Conservation (phyloP, 2,329 filamentous ascomycete genomes). For the Ophiostoma quercus region DNA sequence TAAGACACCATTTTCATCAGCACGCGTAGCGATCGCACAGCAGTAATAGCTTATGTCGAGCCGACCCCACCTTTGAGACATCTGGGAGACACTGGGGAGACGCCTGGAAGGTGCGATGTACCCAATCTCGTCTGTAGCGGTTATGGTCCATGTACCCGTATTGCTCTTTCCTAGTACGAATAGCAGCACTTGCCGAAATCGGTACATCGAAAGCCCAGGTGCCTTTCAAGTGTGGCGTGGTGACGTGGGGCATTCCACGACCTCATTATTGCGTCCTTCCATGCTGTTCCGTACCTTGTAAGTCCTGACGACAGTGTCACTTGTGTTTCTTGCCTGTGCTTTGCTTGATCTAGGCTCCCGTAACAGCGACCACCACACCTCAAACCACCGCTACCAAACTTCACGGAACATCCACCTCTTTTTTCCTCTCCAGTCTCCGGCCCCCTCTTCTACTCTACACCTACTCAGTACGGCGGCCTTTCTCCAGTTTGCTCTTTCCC, state of each 20-base stretch:
- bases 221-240: not conserved
- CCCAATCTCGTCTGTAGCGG: not conserved
- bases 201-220: not conserved
- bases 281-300: not conserved
- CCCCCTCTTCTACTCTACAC: not conserved
- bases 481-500: not conserved
- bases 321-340: too few species aligned
- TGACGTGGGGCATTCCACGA: slow-evolving; percentile 8
- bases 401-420: not conserved
- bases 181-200: not conserved
- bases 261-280: not conserved
- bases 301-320: not conserved
- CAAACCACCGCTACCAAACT: not conserved
- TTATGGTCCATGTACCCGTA: not conserved
- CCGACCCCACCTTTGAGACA: slow-evolving; percentile 11
- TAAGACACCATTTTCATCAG: slow-evolving; percentile 4
- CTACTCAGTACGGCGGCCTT: not conserved
- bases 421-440: not conserved
- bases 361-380: not conserved
- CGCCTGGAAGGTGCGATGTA: not conserved
- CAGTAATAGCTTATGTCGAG: not conserved
- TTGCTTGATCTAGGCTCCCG: slow-evolving; percentile 3
- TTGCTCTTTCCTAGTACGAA: not conserved
- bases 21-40: too few species aligned
- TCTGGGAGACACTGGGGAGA: not conserved